These are phyloP conservation scores for Phyllachora maydis DNA, from an alignment of 2,329 filamentous ascomycete genomes.

Conservation along the genomic window DNA sequence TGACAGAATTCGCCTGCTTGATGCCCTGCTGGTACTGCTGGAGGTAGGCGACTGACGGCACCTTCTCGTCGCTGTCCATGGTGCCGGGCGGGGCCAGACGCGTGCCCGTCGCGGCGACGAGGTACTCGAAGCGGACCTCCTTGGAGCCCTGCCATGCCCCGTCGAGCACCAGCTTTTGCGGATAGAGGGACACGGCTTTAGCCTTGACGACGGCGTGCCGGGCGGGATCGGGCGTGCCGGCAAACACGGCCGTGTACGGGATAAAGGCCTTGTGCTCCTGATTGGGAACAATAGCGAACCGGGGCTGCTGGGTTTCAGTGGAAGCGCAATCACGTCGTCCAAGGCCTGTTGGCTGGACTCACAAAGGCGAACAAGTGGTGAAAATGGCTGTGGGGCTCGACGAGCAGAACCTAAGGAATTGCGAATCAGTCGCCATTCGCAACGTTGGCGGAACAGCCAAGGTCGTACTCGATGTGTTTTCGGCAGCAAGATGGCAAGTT, in stretches of 20 bases:
- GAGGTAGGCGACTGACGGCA: constrained; percentile 12
- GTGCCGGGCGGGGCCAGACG: constrained; percentile 13
- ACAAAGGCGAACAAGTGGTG: constrained; percentile 1
- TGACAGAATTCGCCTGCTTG: constrained; percentile 8
- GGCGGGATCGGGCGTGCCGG: constrained; percentile 9
- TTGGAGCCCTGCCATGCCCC: constrained; percentile 12
- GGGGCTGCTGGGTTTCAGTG: constrained; percentile 11
- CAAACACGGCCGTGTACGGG: constrained; percentile 17
- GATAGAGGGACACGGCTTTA: constrained; percentile 11
- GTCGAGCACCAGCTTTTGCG: constrained; percentile 12
- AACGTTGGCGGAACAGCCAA: neutral
- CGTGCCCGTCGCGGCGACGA: constrained; percentile 22
- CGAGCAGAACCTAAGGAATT: neutral
- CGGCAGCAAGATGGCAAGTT: neutral
- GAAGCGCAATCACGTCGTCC: neutral
- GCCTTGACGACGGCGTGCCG: constrained; percentile 13
- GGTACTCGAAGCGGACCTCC: constrained; percentile 18
- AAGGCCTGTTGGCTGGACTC: neutral
- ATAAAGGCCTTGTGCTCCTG: constrained; percentile 25
- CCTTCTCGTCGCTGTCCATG: constrained; percentile 13
- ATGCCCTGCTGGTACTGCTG: constrained; percentile 13
- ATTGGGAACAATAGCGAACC: constrained; percentile 19
- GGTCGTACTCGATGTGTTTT: neutral
- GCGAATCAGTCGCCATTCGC: neutral
- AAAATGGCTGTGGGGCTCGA: constrained; percentile 1